Base-by-base conservation (phyloP, 257 asterid species). In the Capsicum chinense region DNA sequence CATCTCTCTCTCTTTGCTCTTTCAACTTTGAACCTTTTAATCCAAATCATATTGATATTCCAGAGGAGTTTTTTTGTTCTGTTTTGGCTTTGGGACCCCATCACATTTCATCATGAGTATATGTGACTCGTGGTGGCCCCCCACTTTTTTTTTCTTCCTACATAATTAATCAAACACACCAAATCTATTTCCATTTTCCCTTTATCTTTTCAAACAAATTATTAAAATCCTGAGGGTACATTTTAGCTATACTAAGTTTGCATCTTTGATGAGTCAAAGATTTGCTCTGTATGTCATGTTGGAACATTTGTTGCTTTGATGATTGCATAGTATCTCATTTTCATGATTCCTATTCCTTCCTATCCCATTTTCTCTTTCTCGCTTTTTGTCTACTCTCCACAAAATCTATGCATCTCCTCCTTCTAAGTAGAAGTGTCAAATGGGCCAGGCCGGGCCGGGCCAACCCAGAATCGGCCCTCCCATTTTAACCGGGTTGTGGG, bases 231-330 rank as follows among this genome's bases (percentile, higher is more conserved):
- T 33, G 68, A 71, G 54, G 52, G 66, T 81, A 80, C 70, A 48
- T 73, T 85, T 85, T 89, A 79, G 81, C 78, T 87, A 89, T 88
- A 87, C 86, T 87, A 85, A 82, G 92, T 87, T 87, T 84, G 89
- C 92, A 86, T 89, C 83, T 91, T 91, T 87, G 94, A 26, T 26
- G 33, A 91, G 97, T 94, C 98, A 91, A 94, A 94, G 97, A 91
- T 90, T 63, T 89, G 85, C 83, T 85, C 88, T 19, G 76, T 60
- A 58, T 84, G 83, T 89, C 80, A 85, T 83, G 73, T 88, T 87
- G 86, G 88, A 91, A 87, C 90, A 93, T 84, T 86, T 73, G 90
- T 89, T 87, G 92, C 94, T 90, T 91, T 90, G 95, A 93, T 92
- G 93, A 94, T 90, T 92, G 92, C 93, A 86, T 83, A 87, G 90